Evolutionary conservation across 495 filamentous ascomycete species (phyloP).

Genomic region (Pseudotulostoma volvatum): DNA sequence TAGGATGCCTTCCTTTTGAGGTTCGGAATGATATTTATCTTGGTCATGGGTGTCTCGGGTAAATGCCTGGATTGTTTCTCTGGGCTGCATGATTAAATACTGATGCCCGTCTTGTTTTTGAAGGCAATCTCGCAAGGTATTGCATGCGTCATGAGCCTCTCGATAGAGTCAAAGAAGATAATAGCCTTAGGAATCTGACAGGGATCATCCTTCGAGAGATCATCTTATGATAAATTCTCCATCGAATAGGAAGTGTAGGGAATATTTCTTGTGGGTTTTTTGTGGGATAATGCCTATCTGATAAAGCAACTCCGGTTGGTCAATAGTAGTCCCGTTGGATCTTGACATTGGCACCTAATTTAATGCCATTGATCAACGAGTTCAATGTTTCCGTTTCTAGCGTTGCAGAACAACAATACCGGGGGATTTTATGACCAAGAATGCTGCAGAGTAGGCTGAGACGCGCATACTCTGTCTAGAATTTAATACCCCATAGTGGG

Average conservation of each 20-base stretch:
- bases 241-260: not conserved
- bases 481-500: not conserved
- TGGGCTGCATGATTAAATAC: not conserved
- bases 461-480: not conserved
- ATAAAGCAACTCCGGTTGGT: constrained; percentile 1
- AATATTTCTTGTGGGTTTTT: not conserved
- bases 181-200: constrained; percentile 1
- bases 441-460: not conserved
- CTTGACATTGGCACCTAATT: not conserved
- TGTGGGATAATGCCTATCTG: not conserved
- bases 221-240: not conserved
- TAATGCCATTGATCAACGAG: not conserved
- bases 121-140: not conserved
- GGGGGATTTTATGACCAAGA: not conserved
- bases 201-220: not conserved
- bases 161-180: constrained; percentile 1
- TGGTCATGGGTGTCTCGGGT: not conserved
- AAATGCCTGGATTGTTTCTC: not conserved
- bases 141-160: not conserved
- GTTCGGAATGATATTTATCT: not conserved
- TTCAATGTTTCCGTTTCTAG: not conserved
- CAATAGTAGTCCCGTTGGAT: constrained; percentile 1
- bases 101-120: not conserved
- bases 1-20: not conserved
- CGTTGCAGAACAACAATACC: constrained; percentile 1